Base-by-base conservation (phyloP, 2,329 filamentous ascomycete genomes). In the Neurospora sp. region DNA sequence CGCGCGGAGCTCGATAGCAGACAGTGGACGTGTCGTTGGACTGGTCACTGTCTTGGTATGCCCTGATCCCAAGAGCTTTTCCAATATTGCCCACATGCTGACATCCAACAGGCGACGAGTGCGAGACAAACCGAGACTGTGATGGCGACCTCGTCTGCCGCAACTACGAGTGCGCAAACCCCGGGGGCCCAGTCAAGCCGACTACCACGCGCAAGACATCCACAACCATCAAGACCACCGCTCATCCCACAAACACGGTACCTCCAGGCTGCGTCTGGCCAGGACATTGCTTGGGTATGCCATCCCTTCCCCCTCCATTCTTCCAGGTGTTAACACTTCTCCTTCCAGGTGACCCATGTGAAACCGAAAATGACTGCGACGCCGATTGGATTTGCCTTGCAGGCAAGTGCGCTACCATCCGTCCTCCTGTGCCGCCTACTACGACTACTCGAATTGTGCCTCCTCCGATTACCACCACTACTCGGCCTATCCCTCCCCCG, bases 331-430 rank as follows among this genome's bases (percentile, higher is more conserved):
- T 71, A 62, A 70, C 67, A 3, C 15, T 10, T 6, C 1, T 2
- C 2, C 13, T 6, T 39, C 8, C 23, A 73, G 71, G 72, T 9
- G 72, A 73, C 58, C 68, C 67, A 13, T 73, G 71, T 28, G 28
- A 69, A 23, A 72, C 71, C 13, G 72, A 73, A 43, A 73, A 72
- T 42, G 72, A 73, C 66, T 73, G 72, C 28, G 72, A 73, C 38
- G 68, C 43, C 58, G n/a, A 72, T 10, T 66, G 70, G 23, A 68
- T 52, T 8, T 73, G 72, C 40, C 58, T 52, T 9, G 36, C 67
- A 9, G 68, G 70, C 23, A 67, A 11, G 28, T 73, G 72, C 36
- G 70, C 69, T 19, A 19, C 42, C 9, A 9, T 46, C 42, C 42
- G 42, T 46, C 42, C 42, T 46, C 42, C 42, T 19, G n/a, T 46